These are phyloP conservation scores for Monilinia vaccinii-corymbosi DNA, from an alignment of 2,329 filamentous ascomycete species.

Conservation along the genomic window DNA sequence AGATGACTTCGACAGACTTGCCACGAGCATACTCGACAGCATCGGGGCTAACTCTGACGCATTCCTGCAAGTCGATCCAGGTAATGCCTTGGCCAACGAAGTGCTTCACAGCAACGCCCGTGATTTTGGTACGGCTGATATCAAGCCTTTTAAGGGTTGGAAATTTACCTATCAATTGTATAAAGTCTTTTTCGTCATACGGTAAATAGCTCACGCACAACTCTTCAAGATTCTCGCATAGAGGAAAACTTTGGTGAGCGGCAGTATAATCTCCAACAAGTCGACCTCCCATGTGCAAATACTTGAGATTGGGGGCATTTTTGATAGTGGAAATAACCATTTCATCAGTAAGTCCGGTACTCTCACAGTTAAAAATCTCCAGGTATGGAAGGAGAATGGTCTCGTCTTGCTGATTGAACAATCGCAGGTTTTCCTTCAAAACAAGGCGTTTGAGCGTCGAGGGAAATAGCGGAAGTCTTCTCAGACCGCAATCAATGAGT, in stretches of 20 bases:
- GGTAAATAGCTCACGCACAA: slow-evolving; percentile 16
- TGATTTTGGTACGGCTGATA: slow-evolving; percentile 24
- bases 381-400: slow-evolving; percentile 18
- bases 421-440: slow-evolving; percentile 13
- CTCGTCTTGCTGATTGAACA: not conserved
- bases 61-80: slow-evolving; percentile 23
- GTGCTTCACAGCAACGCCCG: slow-evolving; percentile 29
- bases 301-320: slow-evolving; percentile 20
- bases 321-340: slow-evolving; percentile 13
- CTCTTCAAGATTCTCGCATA: slow-evolving; percentile 20
- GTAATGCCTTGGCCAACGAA: slow-evolving; percentile 26
- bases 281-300: slow-evolving; percentile 19
- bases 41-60: slow-evolving; percentile 22
- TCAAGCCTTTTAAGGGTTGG: slow-evolving; percentile 24
- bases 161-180: slow-evolving; percentile 20
- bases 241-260: slow-evolving; percentile 14
- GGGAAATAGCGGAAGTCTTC: slow-evolving; percentile 20
- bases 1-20: slow-evolving; percentile 23
- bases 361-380: slow-evolving; percentile 21
- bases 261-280: slow-evolving; percentile 5
- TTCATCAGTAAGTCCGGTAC: slow-evolving; percentile 16
- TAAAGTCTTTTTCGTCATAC: slow-evolving; percentile 14
- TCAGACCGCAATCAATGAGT: slow-evolving; percentile 15
- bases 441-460: slow-evolving; percentile 22
- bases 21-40: slow-evolving; percentile 28